Base-by-base conservation (phyloP, 345 rosid species). In the Eutrema japonicum region DNA sequence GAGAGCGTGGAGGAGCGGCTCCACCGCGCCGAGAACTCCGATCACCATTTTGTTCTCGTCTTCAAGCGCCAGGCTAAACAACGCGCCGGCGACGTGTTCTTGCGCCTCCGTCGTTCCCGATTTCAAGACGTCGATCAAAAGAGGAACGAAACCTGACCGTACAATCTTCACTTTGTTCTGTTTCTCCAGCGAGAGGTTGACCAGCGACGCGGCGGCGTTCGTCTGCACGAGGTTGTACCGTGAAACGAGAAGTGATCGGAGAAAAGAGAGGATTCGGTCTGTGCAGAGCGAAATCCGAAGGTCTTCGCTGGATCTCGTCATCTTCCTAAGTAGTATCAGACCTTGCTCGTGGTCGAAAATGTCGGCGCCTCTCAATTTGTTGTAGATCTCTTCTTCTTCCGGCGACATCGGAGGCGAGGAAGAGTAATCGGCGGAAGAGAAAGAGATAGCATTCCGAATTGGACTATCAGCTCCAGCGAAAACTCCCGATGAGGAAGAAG, bases 1-100 rank as follows among this genome's bases (percentile, higher is more conserved):
- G 7, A 93, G 83, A 27, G 88, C 86, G 64, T 87, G 88, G 62
- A 93, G 75, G 7, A 93, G 81, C 16, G 97, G 94, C 73, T 86
- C 91, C 74, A 93, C 78, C 60, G 92, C 97, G 5, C 98, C 97
- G 8, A 93, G 75, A 13, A 87, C 97, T 18, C 94, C 98, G 2
- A 93, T 89, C 38, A 92, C 97, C 84, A 88, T 89, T 74, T 88
- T 89, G 70, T 86, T 93, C 65, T 88, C 86, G n/a, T 91, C 93
- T 29, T 93, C 96, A 6, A 91, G 64, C 40, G 97, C 89, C 48
- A 93, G 79, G 48, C 98, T 93, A 52, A 93, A 93, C 36, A 93
- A 57, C 11, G 89, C 91, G 5, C 96, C 98, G 4, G 92, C 82
- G 0, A 95, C 98, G 70, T 91, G 98, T 35, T 88, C 92, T 53